A percentile compares a stretch with the other conserved stretches of the same genome.
Conservation (phyloP, 331 rosid species). For the Acacia concinna region DNA sequence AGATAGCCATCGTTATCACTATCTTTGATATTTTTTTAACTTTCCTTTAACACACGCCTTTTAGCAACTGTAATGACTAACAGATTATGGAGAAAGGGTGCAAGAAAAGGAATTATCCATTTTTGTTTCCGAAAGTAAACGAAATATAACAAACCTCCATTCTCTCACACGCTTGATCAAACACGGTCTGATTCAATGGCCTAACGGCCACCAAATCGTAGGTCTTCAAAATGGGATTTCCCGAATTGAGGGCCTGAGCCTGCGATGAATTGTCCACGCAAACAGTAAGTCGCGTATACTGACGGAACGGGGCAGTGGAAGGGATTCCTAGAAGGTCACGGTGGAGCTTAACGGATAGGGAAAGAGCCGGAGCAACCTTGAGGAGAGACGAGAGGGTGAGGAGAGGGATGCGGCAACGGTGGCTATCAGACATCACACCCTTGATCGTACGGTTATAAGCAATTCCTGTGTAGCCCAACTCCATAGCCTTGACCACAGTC, state of each 20-base stretch:
- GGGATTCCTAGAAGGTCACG: constrained; percentile 66
- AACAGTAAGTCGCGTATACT: constrained; percentile 87
- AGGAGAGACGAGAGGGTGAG: constrained; percentile 68
- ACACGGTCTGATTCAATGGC: constrained; percentile 62
- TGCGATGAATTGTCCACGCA: constrained; percentile 42
- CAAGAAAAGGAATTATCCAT: not conserved
- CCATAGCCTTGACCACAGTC: constrained; percentile 70
- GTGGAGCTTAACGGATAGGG: constrained; percentile 69
- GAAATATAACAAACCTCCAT: constrained; percentile 57
- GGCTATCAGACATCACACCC: constrained; percentile 84
- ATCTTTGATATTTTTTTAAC: not conserved
- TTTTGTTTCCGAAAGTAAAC: not conserved
- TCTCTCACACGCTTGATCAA: constrained; percentile 74
- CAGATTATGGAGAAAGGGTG: not conserved
- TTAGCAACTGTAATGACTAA: not conserved
- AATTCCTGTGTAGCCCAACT: constrained; percentile 83
- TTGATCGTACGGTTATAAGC: constrained; percentile 82
- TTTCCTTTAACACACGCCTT: not conserved
- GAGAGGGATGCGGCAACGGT: constrained; percentile 71
- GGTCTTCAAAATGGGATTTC: constrained; percentile 78
- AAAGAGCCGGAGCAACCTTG: constrained; percentile 62
- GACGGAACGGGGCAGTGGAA: constrained; percentile 67
- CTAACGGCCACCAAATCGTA: constrained; percentile 76
- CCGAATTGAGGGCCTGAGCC: constrained; percentile 65
- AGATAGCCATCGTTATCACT: not conserved